phyloP scores from a whole-genome alignment of 768 basidiomycete species.

The Collybia mongolica region DNA sequence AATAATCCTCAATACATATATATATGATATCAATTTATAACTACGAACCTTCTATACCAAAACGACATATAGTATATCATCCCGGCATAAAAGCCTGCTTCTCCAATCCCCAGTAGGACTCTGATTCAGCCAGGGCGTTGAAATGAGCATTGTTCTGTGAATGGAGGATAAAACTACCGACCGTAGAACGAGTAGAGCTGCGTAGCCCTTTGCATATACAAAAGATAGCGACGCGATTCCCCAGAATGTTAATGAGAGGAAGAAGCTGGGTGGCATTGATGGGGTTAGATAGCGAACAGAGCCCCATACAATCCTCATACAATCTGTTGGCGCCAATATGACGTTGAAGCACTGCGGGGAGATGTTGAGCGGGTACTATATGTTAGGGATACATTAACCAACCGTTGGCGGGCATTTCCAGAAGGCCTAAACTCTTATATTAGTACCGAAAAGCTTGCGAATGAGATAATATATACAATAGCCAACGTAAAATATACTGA shows the following conservation, averaged over 20 bases:
- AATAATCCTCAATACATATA: too few relatives aligned
- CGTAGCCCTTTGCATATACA: conserved; percentile 55
- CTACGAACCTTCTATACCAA: conserved; percentile 44
- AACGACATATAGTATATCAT: conserved; percentile 64
- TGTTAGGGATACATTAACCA: neutral
- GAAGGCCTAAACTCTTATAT: conserved; percentile 26
- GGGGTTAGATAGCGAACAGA: neutral
- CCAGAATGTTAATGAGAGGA: conserved; percentile 52
- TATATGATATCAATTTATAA: too few relatives aligned
- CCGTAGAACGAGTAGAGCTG: conserved; percentile 46
- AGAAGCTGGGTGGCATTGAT: conserved; percentile 37
- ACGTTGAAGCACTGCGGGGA: conserved; percentile 46
- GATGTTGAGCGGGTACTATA: too few relatives aligned
- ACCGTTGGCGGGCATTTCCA: conserved; percentile 61
- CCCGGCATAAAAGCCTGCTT: conserved; percentile 59
- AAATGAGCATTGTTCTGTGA: neutral
- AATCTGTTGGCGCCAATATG: conserved; percentile 58
- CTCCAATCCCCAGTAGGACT: conserved; percentile 57
- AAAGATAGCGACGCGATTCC: conserved; percentile 51
- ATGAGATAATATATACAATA: conserved; percentile 38
- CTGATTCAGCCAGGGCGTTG: conserved; percentile 10
- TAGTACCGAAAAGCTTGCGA: neutral
- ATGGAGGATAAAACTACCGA: conserved; percentile 13
- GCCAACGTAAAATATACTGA: conserved; percentile 61
- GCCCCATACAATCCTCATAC: conserved; percentile 24